These are phyloP conservation scores for Thalassiosira sp. DNA, from an alignment of 352 stramenopile species.

Conservation along the genomic window DNA sequence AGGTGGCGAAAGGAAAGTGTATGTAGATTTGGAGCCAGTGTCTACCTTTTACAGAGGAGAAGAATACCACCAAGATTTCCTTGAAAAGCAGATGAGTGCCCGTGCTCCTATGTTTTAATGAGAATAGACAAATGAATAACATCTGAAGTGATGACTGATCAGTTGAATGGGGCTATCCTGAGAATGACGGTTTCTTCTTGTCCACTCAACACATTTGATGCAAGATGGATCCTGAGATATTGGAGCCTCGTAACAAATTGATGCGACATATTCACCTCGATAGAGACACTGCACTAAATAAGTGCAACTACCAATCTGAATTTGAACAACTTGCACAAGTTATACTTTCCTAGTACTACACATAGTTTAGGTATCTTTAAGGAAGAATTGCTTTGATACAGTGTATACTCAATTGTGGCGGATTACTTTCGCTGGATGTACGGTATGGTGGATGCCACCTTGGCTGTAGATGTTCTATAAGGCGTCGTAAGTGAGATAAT, in stretches of 20 bases:
- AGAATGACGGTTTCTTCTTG: constrained; percentile 31
- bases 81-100: constrained; percentile 42
- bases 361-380: too few relatives aligned
- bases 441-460: too few relatives aligned
- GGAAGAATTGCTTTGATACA: too few relatives aligned
- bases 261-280: neutral
- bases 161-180: neutral
- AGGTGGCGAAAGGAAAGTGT: constrained; percentile 31
- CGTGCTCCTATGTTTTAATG: constrained; percentile 22
- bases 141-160: neutral
- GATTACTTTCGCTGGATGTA: too few relatives aligned
- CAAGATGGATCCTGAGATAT: constrained; percentile 13
- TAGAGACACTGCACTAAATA: neutral
- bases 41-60: constrained; percentile 72
- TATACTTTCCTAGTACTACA: too few relatives aligned
- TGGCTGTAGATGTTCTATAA: too few relatives aligned
- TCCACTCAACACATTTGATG: neutral
- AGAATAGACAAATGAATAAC: neutral
- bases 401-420: too few relatives aligned
- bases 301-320: too few relatives aligned
- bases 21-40: constrained; percentile 62
- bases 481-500: too few relatives aligned
- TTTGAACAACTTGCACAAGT: too few relatives aligned
- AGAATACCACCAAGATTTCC: constrained; percentile 78
- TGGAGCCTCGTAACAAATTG: neutral